Evolutionary conservation across 2,329 filamentous ascomycete genomes (phyloP), one percentile per base, ranked within the genome.

Genomic region (Fusarium tuaranense): DNA sequence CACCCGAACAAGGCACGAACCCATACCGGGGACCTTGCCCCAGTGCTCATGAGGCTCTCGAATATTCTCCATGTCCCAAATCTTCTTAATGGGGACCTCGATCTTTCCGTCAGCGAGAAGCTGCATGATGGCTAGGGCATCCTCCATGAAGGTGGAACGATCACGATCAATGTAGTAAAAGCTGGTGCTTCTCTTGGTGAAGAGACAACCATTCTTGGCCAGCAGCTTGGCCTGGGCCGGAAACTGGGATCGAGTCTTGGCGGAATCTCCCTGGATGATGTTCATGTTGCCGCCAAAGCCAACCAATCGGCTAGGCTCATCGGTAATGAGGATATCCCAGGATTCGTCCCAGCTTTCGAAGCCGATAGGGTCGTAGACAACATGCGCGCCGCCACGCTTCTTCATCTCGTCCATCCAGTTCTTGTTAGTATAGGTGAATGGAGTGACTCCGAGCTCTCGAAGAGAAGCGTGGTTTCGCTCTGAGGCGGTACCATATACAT

Each of bases 281-380:
- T 73, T 71, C 69, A 82, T 77, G 71, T 85, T 86, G 30, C 79
- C 81, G 3, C 83, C 84, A 59, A 80, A 86, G 1, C 79, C 84
- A 1, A 86, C 81, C 4, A 86, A 76, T 39, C 83, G 78, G n/a
- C 85, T 86, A n/a, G 76, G 79, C 7, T 80, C 72, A 5, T 78
- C 53, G 14, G 63, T 65, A 32, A 67, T 75, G 20, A 88, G 80
- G 44, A 88, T 86, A 4, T 80, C 78, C 80, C 82, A 88, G 13
- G 84, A 86, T 74, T 88, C 87, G 67, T 88, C 86, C 74, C 82
- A 88, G 69, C 85, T 87, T 70, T 88, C 85, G 71, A 85, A 87
- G 44, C 86, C 87, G 4, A 88, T 83, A 0, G 87, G 80, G 30
- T 88, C 87, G 57, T 86, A 87, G 22, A 87, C 84, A 22, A 82